Base-by-base conservation (phyloP, 2,329 filamentous ascomycete species). In the Ceratocystis diversiconidia region DNA sequence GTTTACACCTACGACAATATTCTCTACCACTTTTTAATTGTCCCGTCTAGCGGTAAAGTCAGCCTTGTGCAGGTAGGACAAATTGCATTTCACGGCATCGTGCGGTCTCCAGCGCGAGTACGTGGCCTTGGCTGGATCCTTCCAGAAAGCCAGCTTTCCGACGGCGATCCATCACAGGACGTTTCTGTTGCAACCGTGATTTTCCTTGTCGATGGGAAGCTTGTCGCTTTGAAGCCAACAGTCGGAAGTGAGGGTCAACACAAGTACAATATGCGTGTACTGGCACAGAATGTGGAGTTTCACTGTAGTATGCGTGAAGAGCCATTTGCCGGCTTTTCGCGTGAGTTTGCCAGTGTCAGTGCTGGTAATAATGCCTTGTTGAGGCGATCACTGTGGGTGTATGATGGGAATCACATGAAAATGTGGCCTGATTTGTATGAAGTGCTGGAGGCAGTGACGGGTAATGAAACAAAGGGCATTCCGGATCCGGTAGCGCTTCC, bases 1-100 rank as follows among this genome's bases (percentile, higher is more conserved):
- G 92, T 96, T 10, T 99, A 99, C 74, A 99, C 94, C 0, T 92
- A 96, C 73, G 92, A 97, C 73, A 99, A 99, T 73, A 82, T 95
- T 10, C 81, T 99, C 17, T 94, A 96, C 72, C 94, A 99, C 73
- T 99, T 91, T 73, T 85, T 99, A 68, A 92, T 99, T 69, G 85
- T 89, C 0, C 82, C 85, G 0, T 80, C 84, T 25, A 80, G 82
- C n/a, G 85, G 80, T 17, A 78, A 85, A 25, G 82, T 95, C 43
- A 86, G 85, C 55, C 81, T 97, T 36, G 83, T 95, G 5, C 91
- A 95, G 73, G 92, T 97, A n/a, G 94, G 95, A 8, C 94, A 97
- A 73, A 99, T 99, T 71, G 92, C 90, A 12, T 94, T 99, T 71
- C 89, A 99, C 73, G 94, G 94, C 59, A 96, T 99, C 68, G 92